These are phyloP conservation scores for Collybiopsis confluens DNA, from an alignment of 768 basidiomycete species.

Conservation along the genomic window DNA sequence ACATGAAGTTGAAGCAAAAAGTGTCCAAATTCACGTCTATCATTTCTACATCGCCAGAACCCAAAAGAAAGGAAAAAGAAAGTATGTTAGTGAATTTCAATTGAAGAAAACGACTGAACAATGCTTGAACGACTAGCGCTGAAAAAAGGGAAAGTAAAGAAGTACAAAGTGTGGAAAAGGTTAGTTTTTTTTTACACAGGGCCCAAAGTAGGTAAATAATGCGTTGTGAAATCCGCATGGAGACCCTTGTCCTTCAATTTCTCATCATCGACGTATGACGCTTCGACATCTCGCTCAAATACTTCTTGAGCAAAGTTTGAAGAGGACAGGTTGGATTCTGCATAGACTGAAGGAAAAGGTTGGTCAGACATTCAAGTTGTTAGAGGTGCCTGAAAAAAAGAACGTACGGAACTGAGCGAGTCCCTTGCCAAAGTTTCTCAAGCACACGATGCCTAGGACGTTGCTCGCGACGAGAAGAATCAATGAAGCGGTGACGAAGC, in stretches of 20 bases:
- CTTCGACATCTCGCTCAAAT: conserved; percentile 19
- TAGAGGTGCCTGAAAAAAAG: not conserved
- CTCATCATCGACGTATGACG: not conserved
- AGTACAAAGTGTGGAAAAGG: too few species aligned
- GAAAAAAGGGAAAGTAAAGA: too few species aligned
- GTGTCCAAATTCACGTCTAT: too few species aligned
- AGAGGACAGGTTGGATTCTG: conserved; percentile 17
- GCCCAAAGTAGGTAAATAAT: conserved; percentile 19
- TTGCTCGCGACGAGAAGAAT: conserved; percentile 24
- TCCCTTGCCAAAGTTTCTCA: conserved; percentile 51
- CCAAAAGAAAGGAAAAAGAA: not conserved
- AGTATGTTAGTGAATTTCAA: too few species aligned
- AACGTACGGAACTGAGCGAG: conserved; percentile 51
- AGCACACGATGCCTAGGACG: conserved; percentile 44
- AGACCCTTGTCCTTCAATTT: conserved; percentile 1
- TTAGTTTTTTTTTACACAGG: not conserved
- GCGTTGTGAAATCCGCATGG: conserved; percentile 8
- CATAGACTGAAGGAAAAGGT: conserved; percentile 11
- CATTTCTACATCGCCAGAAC: not conserved
- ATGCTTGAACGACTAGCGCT: not conserved
- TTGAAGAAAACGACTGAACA: too few species aligned
- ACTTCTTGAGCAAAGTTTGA: conserved; percentile 16
- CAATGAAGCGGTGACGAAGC: conserved; percentile 22
- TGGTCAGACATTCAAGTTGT: not conserved
- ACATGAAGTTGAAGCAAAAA: too few species aligned